Evolutionary conservation across 2,329 filamentous ascomycete genomes (phyloP).

Genomic region (Waltergamsia citrina): DNA sequence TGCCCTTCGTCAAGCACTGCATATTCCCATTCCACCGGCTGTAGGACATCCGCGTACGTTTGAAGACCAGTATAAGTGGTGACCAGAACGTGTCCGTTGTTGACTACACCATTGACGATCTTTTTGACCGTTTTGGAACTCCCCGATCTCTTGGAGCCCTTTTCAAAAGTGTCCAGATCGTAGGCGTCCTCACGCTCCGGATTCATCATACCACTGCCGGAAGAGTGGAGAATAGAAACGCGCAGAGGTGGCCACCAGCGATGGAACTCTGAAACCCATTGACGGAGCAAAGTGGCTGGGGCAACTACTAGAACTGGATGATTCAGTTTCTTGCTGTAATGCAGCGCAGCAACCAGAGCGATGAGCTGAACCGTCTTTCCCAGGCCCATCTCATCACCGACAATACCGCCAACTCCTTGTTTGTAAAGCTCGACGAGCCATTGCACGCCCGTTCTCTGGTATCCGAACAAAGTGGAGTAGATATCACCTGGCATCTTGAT

Average conservation of each 20-base stretch:
- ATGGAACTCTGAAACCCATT: slow-evolving; percentile 99
- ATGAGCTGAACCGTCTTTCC: slow-evolving; percentile 75
- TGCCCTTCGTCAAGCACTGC: slow-evolving; percentile 94
- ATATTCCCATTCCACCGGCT: slow-evolving; percentile 83
- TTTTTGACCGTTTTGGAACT: slow-evolving; percentile 49
- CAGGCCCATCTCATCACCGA: slow-evolving; percentile 98
- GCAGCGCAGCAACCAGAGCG: slow-evolving; percentile 79
- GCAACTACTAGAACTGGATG: slow-evolving; percentile 88
- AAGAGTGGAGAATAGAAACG: slow-evolving; percentile 90
- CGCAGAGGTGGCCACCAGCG: slow-evolving; percentile 98
- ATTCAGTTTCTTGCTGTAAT: slow-evolving; percentile 78
- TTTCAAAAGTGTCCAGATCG: slow-evolving; percentile 32
- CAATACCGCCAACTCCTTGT: slow-evolving; percentile 84
- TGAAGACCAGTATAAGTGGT: slow-evolving; percentile 96
- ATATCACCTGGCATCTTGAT: slow-evolving; percentile 87
- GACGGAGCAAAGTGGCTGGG: slow-evolving; percentile 87
- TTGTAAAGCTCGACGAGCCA: slow-evolving; percentile 92
- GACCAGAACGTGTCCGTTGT: slow-evolving; percentile 84
- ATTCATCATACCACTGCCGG: slow-evolving; percentile 93
- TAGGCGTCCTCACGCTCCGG: slow-evolving; percentile 51
- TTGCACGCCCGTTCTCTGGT: slow-evolving; percentile 93
- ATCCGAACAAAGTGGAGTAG: slow-evolving; percentile 84
- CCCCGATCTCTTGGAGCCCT: slow-evolving; percentile 25
- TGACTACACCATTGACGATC: slow-evolving; percentile 73
- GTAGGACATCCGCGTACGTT: slow-evolving; percentile 75